Base-by-base conservation (phyloP, 441 rosid species). In the Euphorbia schlechtendalii region DNA sequence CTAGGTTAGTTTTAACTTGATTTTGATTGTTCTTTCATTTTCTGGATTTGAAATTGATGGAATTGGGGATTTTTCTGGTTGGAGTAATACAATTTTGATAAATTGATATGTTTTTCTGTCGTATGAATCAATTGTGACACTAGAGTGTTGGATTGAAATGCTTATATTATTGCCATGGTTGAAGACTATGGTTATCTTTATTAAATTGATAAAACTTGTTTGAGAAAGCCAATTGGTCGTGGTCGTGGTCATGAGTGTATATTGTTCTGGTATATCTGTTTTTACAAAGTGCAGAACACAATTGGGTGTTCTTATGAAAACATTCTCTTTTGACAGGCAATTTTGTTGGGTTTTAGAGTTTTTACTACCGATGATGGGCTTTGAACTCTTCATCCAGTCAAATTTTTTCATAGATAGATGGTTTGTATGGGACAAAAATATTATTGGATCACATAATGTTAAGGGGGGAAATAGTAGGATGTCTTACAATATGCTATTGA, bases 1-100 rank as follows among this genome's bases (percentile, higher is more conserved):
- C 98, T 61, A 89, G 96, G 98, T 92, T 63, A 28, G 73, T 67
- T 63, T 53, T n/a, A n/a, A 45, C 21, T 66, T n/a, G 27, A 20
- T 27, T 45, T 18, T 56, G 61, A 30, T 48, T 8, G 27, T 63
- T 11, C 25, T 49, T 63, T 46, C 28, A 32, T 30, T 63, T 63
- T 2, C 15, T 61, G 54, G n/a, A 11, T 21, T 3, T 22, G 21
- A 18, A 20, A 20, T 40, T 62, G 65, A 40, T 3, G 25, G 28
- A 62, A 62, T 62, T 25, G 2, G 36, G 40, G 40, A 62, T 24
- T 61, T 14, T 61, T 25, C 32, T 43, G 11, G 54, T 15, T 36
- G 9, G 1, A 62, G 13, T 52, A 46, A 25, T 46, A 45, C 8
- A 12, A 43, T 62, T 32, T 8, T 28, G 41, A 43, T 17, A 7